Percentiles rank a stretch among this genome's conserved stretches.
These are phyloP conservation scores for Diaporthe vaccinii DNA, from an alignment of 2,329 filamentous ascomycete species.

Conservation along the genomic window DNA sequence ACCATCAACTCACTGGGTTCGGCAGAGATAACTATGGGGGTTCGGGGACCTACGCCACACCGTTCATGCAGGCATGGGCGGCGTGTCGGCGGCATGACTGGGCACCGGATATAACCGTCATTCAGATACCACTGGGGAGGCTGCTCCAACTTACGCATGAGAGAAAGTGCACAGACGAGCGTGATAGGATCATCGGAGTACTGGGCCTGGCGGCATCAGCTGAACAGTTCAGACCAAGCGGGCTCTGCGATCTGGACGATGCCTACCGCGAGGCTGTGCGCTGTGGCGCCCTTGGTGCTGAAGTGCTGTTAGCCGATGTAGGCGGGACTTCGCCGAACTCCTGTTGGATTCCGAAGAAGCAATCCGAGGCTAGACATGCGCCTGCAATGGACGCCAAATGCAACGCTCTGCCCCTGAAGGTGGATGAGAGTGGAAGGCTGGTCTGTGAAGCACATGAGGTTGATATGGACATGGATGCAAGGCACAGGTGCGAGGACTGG, in stretches of 20 bases:
- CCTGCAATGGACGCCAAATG: not conserved
- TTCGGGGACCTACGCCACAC: not conserved
- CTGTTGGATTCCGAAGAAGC: conserved; percentile 3
- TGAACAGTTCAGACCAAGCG: not conserved
- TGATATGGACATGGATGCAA: not conserved
- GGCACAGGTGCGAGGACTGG: not conserved
- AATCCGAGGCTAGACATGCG: not conserved
- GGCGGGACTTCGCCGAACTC: not conserved
- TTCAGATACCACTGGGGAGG: not conserved
- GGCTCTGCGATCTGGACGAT: not conserved
- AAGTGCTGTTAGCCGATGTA: not conserved
- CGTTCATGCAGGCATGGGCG: not conserved
- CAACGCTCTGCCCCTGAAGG: not conserved
- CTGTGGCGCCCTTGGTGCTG: not conserved
- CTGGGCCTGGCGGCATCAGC: not conserved
- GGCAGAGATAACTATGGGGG: not conserved
- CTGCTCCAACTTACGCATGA: not conserved
- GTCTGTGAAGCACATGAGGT: not conserved
- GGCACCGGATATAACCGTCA: not conserved
- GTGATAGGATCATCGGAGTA: not conserved
- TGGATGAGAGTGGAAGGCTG: conserved; percentile 4
- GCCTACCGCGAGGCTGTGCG: conserved; percentile 2
- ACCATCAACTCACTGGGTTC: not conserved
- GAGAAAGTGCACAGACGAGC: not conserved
- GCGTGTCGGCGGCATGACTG: not conserved